Conservation (phyloP, 2,329 filamentous ascomycete species). For the Colletotrichum scovillei region DNA sequence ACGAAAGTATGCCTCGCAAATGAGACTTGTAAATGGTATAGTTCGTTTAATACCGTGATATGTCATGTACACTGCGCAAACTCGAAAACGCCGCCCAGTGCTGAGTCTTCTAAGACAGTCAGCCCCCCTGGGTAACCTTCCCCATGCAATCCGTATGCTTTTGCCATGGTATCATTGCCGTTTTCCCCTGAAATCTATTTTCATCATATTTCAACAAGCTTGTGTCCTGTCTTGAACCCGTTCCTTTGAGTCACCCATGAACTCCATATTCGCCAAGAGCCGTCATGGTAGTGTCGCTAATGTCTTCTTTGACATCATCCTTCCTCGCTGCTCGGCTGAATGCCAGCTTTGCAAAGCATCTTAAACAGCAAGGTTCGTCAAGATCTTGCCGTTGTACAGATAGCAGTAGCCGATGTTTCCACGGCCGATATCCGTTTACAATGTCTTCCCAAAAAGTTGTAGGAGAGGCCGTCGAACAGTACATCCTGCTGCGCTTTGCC, state of each 20-base stretch:
- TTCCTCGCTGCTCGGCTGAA: not conserved
- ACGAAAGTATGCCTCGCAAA: not conserved
- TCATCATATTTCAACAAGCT: slow-evolving; percentile 6
- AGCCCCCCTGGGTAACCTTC: not conserved
- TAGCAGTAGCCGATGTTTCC: not conserved
- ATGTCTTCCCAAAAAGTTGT: not conserved
- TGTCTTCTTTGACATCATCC: not conserved
- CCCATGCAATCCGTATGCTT: slow-evolving; percentile 34
- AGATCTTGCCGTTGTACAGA: not conserved
- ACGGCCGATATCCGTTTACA: not conserved
- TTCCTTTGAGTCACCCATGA: not conserved
- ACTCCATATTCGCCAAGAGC: slow-evolving; percentile 7
- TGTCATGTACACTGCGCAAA: not conserved
- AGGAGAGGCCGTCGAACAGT: not conserved
- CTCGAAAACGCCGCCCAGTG: slow-evolving; percentile 13
- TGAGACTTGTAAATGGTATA: slow-evolving; percentile 11
- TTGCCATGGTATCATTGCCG: slow-evolving; percentile 27
- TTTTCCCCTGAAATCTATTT: slow-evolving; percentile 10
- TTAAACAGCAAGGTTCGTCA: not conserved
- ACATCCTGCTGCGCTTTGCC: not conserved
- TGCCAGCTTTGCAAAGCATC: not conserved
- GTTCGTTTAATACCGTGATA: not conserved
- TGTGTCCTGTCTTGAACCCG: slow-evolving; percentile 1
- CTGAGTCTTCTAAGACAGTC: not conserved
- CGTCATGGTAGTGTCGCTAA: not conserved